Conservation (phyloP, 176 grass and related monocot genomes). For the Raddia distichophylla region DNA sequence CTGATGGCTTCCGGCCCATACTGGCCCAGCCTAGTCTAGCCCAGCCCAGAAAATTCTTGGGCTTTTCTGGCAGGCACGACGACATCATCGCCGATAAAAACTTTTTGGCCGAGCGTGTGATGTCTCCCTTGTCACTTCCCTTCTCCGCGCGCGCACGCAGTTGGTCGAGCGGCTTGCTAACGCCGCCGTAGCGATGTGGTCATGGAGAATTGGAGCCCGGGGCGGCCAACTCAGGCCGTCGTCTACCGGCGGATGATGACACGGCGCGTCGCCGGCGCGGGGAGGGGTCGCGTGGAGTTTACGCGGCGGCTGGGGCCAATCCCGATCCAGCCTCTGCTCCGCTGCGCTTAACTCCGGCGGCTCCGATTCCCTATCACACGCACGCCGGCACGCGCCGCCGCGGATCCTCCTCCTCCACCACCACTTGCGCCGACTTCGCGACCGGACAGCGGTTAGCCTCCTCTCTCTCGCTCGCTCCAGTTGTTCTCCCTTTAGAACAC, state of each 20-base stretch:
- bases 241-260: background rate
- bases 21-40: too few species aligned
- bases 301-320: background rate
- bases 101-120: too few species aligned
- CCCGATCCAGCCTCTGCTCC: background rate
- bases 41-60: background rate
- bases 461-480: background rate
- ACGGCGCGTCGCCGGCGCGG: background rate
- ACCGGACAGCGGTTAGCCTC: conserved; percentile 13
- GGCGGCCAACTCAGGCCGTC: background rate
- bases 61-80: background rate
- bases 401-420: background rate
- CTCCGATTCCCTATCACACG: background rate
- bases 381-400: background rate
- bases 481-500: background rate
- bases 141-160: background rate
- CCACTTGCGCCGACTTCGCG: background rate
- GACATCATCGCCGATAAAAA: background rate
- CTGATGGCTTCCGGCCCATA: too few species aligned
- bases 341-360: background rate
- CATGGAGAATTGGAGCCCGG: background rate
- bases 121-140: background rate
- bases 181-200: background rate
- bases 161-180: background rate
- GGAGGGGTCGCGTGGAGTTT: background rate